A percentile compares a stretch with the other conserved stretches of the same genome.
Evolutionary conservation across 2,329 filamentous ascomycete genomes (phyloP).

Genomic region (Beauveria rudraprayagi): DNA sequence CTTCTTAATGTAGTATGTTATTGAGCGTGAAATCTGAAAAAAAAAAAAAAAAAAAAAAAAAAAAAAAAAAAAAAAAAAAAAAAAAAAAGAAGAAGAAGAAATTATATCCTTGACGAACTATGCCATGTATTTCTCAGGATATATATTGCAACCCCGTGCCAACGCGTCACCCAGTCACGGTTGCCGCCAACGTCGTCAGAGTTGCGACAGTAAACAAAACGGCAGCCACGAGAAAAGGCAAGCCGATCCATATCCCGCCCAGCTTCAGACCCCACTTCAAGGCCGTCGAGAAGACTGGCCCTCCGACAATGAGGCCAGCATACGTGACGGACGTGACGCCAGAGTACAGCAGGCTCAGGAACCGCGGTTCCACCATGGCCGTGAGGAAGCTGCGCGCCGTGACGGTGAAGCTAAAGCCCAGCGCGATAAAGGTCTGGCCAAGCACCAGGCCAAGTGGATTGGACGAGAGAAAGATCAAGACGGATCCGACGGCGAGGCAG

Average conservation of each 20-base stretch:
- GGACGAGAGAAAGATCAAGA: constrained; percentile 10
- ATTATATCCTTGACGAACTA: no score
- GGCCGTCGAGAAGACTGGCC: constrained; percentile 6
- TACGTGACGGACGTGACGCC: constrained; percentile 12
- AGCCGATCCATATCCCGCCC: not conserved
- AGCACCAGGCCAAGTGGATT: constrained; percentile 6
- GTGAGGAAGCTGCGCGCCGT: constrained; percentile 14
- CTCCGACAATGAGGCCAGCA: constrained; percentile 5
- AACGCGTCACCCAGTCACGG: no score
- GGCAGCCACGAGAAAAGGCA: not conserved
- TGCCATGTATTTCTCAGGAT: no score
- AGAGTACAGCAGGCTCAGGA: constrained; percentile 14
- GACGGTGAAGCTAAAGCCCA: constrained; percentile 13
- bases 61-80: no score
- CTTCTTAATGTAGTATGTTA: no score
- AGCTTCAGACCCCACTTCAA: constrained; percentile 12
- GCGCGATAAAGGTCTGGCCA: constrained; percentile 9
- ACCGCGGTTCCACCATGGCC: constrained; percentile 10
- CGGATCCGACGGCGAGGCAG: constrained; percentile 11
- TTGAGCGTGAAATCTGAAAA: no score
- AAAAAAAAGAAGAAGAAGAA: no score
- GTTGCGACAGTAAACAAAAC: not conserved
- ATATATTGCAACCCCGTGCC: no score
- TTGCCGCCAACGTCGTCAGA: not conserved
- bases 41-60: no score